Evolutionary conservation across 768 basidiomycete genomes (phyloP).

Genomic region (Amanita molliuscula): DNA sequence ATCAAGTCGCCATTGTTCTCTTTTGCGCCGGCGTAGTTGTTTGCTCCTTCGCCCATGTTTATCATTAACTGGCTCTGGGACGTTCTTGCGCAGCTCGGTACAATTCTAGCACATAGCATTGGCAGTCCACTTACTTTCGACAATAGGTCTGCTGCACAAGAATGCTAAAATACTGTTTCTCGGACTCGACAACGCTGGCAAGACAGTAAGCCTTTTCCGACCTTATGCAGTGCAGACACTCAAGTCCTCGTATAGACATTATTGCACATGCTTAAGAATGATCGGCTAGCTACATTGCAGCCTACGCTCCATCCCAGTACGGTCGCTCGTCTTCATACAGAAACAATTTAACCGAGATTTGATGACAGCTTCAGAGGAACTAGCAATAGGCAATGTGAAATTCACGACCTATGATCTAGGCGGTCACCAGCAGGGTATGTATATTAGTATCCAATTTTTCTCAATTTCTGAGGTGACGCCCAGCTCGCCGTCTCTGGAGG

Average conservation of each 20-base stretch:
- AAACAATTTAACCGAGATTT: slow-evolving; percentile 6
- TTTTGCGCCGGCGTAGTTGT: slow-evolving; percentile 6
- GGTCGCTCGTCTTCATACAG: slow-evolving; percentile 16
- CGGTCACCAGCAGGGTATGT: slow-evolving; percentile 88
- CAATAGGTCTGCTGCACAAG: slow-evolving; percentile 82
- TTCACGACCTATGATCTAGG: slow-evolving; percentile 99
- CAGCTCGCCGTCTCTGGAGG: slow-evolving; percentile 95
- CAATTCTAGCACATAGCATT: neutral
- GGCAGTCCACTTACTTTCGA: neutral
- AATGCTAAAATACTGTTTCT: slow-evolving; percentile 99
- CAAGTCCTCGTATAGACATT: slow-evolving; percentile 53
- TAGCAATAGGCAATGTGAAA: slow-evolving; percentile 97
- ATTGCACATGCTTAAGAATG: slow-evolving; percentile 99
- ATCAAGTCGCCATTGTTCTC: too few relatives aligned
- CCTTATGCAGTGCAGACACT: neutral
- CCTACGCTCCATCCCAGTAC: slow-evolving; percentile 96
- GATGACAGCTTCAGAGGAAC: slow-evolving; percentile 84
- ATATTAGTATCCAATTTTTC: neutral
- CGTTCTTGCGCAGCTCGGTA: slow-evolving; percentile 86
- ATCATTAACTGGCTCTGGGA: slow-evolving; percentile 97
- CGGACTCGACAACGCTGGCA: slow-evolving; percentile 97
- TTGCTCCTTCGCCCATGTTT: slow-evolving; percentile 40
- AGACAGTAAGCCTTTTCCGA: slow-evolving; percentile 58
- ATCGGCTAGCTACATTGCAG: slow-evolving; percentile 93
- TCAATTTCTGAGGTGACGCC: neutral